A percentile compares a stretch with the other conserved stretches of the same genome.
Conservation (phyloP, 257 asterid species). For the Solanum chiquidenum region DNA sequence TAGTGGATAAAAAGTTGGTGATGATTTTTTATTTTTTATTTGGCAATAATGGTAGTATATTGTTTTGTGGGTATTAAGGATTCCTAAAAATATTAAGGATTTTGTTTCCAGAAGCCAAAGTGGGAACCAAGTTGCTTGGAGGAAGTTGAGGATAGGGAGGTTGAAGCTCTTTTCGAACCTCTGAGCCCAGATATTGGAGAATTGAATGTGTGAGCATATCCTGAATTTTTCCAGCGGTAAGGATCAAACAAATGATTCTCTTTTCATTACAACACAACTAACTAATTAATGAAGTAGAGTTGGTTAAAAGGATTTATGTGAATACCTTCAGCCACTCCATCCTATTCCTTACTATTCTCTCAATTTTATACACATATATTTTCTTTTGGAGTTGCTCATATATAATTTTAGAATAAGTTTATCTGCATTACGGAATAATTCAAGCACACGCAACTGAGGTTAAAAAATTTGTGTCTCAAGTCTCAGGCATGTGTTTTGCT, state of each 20-base stretch:
- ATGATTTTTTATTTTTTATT: background rate
- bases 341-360: background rate
- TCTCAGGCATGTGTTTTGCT: background rate
- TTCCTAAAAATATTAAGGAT: background rate
- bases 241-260: background rate
- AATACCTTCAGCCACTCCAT: background rate
- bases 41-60: background rate
- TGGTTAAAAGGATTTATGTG: background rate
- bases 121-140: slow-evolving; percentile 81
- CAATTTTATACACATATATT: background rate
- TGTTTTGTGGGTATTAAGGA: background rate
- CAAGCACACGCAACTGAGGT: background rate
- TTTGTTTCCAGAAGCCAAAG: slow-evolving; percentile 61
- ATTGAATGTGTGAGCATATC: slow-evolving; percentile 33
- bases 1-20: background rate
- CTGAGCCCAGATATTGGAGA: slow-evolving; percentile 43
- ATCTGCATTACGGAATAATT: background rate
- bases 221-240: background rate
- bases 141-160: slow-evolving; percentile 45
- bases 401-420: background rate
- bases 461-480: background rate
- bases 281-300: background rate
- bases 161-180: slow-evolving; percentile 71
- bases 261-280: background rate
- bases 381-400: background rate